These are phyloP conservation scores for Dacryopinax spathularia DNA, from an alignment of 768 basidiomycete species.

Conservation along the genomic window DNA sequence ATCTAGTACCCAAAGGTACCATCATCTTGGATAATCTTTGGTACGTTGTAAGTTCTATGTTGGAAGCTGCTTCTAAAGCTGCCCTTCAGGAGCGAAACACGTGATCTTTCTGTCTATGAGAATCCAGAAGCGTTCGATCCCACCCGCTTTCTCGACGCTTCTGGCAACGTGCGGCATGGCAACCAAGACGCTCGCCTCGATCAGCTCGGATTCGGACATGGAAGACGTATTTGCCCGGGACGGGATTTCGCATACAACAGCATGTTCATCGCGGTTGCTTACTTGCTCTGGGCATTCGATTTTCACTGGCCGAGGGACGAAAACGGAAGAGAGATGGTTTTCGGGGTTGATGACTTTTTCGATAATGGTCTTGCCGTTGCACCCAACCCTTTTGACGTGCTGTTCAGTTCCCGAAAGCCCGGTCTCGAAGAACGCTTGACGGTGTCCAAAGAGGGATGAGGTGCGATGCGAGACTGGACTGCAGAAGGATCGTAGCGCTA, in stretches of 20 bases:
- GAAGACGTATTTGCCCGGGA: conserved; percentile 38
- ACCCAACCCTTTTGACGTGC: background rate
- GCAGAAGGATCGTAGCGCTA: too few species aligned
- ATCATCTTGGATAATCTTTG: conserved; percentile 19
- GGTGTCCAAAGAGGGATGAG: too few species aligned
- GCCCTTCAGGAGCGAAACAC: background rate
- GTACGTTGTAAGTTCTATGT: too few species aligned
- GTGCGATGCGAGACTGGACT: too few species aligned
- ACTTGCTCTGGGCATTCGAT: conserved; percentile 34
- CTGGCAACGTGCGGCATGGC: background rate
- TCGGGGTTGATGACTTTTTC: background rate
- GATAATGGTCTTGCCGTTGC: background rate
- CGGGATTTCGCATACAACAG: conserved; percentile 37
- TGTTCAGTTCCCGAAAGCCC: background rate
- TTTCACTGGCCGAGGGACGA: conserved; percentile 31
- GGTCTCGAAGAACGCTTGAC: background rate
- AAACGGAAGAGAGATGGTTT: conserved; percentile 27
- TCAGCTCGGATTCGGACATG: conserved; percentile 3
- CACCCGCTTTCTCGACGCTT: background rate
- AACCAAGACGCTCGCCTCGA: background rate
- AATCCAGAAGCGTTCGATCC: background rate
- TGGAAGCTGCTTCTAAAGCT: too few species aligned
- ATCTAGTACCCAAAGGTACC: conserved; percentile 32
- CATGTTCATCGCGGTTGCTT: conserved; percentile 34
- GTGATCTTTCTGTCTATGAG: background rate